These are phyloP conservation scores for Entonaema liquescens DNA, from an alignment of 495 filamentous ascomycete genomes.

Conservation along the genomic window DNA sequence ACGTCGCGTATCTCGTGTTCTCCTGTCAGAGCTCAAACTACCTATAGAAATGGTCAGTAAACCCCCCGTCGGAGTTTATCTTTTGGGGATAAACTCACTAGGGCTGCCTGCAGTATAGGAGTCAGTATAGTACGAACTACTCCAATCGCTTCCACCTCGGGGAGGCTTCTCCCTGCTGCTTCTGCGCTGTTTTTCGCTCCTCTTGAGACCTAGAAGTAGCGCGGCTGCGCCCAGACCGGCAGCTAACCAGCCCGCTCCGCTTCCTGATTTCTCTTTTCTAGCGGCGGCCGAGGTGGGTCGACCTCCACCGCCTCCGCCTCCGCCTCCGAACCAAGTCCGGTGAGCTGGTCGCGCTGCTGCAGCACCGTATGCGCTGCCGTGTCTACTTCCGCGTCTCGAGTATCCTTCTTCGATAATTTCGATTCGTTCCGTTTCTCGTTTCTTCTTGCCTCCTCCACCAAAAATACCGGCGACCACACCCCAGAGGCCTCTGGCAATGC, in stretches of 20 bases:
- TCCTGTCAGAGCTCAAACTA: slow-evolving; percentile 54
- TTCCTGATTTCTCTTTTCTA: slow-evolving; percentile 59
- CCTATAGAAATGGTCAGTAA: slow-evolving; percentile 54
- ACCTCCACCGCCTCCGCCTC: slow-evolving; percentile 49
- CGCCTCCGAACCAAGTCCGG: slow-evolving; percentile 71
- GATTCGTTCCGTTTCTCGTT: slow-evolving; percentile 60
- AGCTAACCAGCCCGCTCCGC: slow-evolving; percentile 59
- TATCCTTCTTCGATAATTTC: slow-evolving; percentile 75
- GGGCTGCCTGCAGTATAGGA: slow-evolving; percentile 56
- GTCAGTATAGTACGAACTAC: slow-evolving; percentile 59
- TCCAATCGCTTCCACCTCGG: slow-evolving; percentile 52
- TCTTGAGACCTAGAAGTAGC: slow-evolving; percentile 78
- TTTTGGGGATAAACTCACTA: slow-evolving; percentile 54
- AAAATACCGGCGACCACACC: slow-evolving; percentile 71
- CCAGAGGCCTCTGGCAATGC: slow-evolving; percentile 72
- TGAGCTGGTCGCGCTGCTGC: slow-evolving; percentile 51
- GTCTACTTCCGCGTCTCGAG: slow-evolving; percentile 57
- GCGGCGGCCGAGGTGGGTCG: slow-evolving; percentile 61
- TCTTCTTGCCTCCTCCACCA: slow-evolving; percentile 61
- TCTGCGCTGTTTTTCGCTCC: slow-evolving; percentile 64
- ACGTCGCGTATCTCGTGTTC: slow-evolving; percentile 49
- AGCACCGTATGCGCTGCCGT: slow-evolving; percentile 22
- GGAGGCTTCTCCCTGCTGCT: slow-evolving; percentile 52
- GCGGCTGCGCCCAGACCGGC: slow-evolving; percentile 68
- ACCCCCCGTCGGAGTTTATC: slow-evolving; percentile 39